Evolutionary conservation across 202 grass and related monocot species (phyloP).

Genomic region (Dendrocalamus latiflorus): DNA sequence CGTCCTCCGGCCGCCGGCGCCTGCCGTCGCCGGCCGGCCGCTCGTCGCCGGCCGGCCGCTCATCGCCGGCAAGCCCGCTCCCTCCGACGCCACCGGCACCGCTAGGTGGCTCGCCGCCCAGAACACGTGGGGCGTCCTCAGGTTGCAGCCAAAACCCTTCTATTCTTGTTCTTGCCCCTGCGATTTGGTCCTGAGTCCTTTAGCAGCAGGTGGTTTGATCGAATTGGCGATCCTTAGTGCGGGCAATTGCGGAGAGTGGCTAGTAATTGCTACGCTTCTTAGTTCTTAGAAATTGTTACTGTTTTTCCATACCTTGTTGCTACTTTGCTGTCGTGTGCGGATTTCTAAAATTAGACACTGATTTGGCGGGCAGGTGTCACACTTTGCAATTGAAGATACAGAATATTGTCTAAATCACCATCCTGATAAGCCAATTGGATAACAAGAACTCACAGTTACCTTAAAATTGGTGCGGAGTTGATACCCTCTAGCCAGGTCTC

Average conservation of each 20-base stretch:
- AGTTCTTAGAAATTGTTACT: neutral
- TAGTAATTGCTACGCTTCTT: neutral
- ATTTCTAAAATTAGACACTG: neutral
- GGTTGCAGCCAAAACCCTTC: slow-evolving; percentile 27
- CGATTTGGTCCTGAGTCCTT: neutral
- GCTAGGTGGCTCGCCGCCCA: slow-evolving; percentile 76
- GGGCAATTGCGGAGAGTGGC: neutral
- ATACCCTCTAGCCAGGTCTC: neutral
- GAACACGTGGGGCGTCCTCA: slow-evolving; percentile 93
- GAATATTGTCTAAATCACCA: neutral
- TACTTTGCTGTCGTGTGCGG: neutral
- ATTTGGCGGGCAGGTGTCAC: neutral
- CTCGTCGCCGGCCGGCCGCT: no score
- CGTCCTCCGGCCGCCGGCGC: neutral
- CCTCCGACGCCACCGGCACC: slow-evolving; percentile 52
- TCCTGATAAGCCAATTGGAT: neutral
- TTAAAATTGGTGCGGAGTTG: neutral
- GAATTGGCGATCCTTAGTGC: neutral
- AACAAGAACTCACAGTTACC: neutral
- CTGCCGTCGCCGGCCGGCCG: slow-evolving; percentile 5
- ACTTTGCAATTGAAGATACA: neutral
- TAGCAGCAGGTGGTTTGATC: neutral
- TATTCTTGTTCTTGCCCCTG: neutral
- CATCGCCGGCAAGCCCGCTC: slow-evolving; percentile 49
- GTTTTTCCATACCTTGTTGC: neutral